These are phyloP conservation scores for Dipsacomyces acuminosporus DNA, from an alignment of 371 early-diverging fungal species.

Conservation along the genomic window DNA sequence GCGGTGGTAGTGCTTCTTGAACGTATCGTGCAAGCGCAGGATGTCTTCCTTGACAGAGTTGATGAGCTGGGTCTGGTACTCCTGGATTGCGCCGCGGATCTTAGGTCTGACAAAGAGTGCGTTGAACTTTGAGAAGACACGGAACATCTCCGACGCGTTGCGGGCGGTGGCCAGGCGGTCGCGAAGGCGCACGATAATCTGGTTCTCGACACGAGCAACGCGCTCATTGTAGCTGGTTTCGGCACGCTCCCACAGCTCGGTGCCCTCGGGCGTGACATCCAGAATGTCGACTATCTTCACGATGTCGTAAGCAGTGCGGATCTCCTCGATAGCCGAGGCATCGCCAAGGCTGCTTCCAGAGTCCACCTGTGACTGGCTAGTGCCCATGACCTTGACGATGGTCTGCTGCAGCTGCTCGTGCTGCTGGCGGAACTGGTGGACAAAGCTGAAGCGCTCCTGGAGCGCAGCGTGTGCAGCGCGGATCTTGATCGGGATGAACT, in stretches of 20 bases:
- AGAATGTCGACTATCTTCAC: constrained; percentile 92
- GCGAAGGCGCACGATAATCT: constrained; percentile 90
- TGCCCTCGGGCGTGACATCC: constrained; percentile 92
- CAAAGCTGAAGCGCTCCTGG: constrained; percentile 88
- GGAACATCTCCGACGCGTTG: constrained; percentile 98
- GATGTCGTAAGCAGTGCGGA: constrained; percentile 85
- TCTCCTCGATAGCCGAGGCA: constrained; percentile 74
- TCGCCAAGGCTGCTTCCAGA: constrained; percentile 15
- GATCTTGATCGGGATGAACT: constrained; percentile 93
- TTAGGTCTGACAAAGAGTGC: constrained; percentile 97
- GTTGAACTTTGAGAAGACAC: constrained; percentile 98
- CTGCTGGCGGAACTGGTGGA: constrained; percentile 87
- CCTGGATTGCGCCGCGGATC: constrained; percentile 98
- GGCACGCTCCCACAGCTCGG: constrained; percentile 87
- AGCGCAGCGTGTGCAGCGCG: constrained; percentile 85
- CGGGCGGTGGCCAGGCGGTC: constrained; percentile 91
- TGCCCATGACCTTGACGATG: constrained; percentile 85
- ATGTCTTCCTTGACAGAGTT: constrained; percentile 97
- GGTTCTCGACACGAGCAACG: constrained; percentile 93
- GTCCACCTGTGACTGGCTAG: constrained; percentile 1
- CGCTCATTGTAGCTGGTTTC: constrained; percentile 92
- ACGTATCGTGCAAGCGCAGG: constrained; percentile 89
- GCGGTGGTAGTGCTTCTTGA: constrained; percentile 85
- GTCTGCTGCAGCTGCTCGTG: constrained; percentile 95
- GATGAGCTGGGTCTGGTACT: constrained; percentile 96